These are phyloP conservation scores for Leccinellum luteum DNA, from an alignment of 768 basidiomycete species.

Conservation along the genomic window DNA sequence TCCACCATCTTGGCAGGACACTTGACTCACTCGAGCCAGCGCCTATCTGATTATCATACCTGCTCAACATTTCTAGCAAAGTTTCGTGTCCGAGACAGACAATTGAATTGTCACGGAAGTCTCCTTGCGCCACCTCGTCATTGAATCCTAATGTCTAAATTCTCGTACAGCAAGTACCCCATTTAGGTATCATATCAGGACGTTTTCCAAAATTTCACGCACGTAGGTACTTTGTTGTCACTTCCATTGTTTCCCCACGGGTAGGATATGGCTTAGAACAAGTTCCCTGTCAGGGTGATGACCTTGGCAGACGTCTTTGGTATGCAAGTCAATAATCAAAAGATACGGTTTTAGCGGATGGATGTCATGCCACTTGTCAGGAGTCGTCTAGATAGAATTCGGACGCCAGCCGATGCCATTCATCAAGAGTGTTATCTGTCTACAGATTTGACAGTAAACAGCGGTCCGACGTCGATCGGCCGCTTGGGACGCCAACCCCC, in stretches of 20 bases:
- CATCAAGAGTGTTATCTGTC: background rate
- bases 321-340: background rate
- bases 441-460: background rate
- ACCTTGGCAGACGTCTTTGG: background rate
- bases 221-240: background rate
- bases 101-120: background rate
- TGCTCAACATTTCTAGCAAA: background rate
- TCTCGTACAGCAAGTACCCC: background rate
- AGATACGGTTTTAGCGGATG: background rate
- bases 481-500: background rate
- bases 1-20: background rate
- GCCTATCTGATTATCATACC: background rate
- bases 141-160: background rate
- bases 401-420: background rate
- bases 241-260: background rate
- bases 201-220: background rate
- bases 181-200: background rate
- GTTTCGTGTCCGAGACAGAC: background rate
- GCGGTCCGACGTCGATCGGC: background rate
- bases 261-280: background rate
- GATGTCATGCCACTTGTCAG: background rate
- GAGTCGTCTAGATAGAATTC: background rate
- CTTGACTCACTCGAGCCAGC: background rate
- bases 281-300: background rate
- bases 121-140: background rate